Conservation (phyloP, 2,329 filamentous ascomycete species). For the Pestalotiopsis sp. region DNA sequence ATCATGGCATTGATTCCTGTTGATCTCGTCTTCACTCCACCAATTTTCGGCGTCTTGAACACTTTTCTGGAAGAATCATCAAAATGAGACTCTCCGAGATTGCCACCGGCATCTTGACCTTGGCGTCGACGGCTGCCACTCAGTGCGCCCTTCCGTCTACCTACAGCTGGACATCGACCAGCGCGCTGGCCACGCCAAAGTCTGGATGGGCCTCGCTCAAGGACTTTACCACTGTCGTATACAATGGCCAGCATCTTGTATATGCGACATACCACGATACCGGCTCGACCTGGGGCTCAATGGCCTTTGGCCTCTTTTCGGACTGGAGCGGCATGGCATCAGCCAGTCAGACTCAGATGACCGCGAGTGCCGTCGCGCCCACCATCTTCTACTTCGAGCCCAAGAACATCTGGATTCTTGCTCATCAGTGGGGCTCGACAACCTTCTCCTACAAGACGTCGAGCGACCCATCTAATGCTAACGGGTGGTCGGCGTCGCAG, state of each 20-base stretch:
- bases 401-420: conserved; percentile 65
- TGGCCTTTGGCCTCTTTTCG: conserved; percentile 58
- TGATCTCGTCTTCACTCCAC: not conserved
- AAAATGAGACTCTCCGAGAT: not conserved
- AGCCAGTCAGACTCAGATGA: conserved; percentile 56
- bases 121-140: conserved; percentile 18
- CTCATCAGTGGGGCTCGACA: conserved; percentile 65
- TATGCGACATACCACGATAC: conserved; percentile 55
- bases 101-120: not conserved
- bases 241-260: conserved; percentile 63
- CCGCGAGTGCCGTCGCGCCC: conserved; percentile 53
- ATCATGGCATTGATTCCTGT: not conserved
- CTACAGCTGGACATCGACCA: conserved; percentile 58
- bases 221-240: conserved; percentile 60
- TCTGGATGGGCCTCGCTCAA: conserved; percentile 50
- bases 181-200: conserved; percentile 45
- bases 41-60: not conserved
- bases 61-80: not conserved
- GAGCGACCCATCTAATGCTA: conserved; percentile 56
- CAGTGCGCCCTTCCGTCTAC: conserved; percentile 55
- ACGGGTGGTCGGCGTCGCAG: conserved; percentile 57
- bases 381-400: conserved; percentile 66
- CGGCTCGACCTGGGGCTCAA: conserved; percentile 53
- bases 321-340: conserved; percentile 55
- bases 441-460: conserved; percentile 64